Evolutionary conservation across 2,329 filamentous ascomycete species (phyloP).

Genomic region (Zasmidium angulare): DNA sequence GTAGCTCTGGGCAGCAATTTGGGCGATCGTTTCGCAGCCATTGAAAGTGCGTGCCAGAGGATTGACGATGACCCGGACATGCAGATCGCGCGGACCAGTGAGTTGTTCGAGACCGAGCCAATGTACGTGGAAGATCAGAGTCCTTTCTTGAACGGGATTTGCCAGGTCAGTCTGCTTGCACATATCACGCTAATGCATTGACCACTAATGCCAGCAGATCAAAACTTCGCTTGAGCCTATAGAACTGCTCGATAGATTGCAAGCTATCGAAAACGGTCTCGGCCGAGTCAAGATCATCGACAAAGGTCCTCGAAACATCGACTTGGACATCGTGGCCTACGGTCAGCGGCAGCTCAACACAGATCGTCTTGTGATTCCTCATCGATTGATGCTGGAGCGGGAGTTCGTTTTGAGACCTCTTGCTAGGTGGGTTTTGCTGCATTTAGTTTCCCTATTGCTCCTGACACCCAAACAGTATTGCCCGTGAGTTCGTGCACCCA

Average conservation of each 20-base stretch:
- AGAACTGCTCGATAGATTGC: constrained; percentile 74
- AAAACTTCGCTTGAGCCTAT: constrained; percentile 75
- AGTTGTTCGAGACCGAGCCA: constrained; percentile 88
- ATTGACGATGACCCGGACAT: constrained; percentile 71
- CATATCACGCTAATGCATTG: background rate
- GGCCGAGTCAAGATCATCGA: constrained; percentile 83
- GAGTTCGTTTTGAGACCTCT: constrained; percentile 92
- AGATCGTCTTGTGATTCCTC: constrained; percentile 78
- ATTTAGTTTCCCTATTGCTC: background rate
- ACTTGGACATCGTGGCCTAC: constrained; percentile 89
- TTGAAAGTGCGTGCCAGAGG: constrained; percentile 77
- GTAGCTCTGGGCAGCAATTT: constrained; percentile 92
- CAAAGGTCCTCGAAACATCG: constrained; percentile 92
- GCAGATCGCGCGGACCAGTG: constrained; percentile 75
- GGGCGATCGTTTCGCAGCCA: constrained; percentile 78
- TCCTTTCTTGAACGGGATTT: constrained; percentile 86
- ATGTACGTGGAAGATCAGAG: constrained; percentile 95
- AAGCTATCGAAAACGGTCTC: constrained; percentile 77
- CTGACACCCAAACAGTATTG: constrained; percentile 8
- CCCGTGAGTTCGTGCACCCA: constrained; percentile 5
- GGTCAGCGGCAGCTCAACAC: constrained; percentile 64
- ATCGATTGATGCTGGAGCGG: constrained; percentile 79
- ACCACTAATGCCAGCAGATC: constrained; percentile 55
- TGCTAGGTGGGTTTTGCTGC: constrained; percentile 61
- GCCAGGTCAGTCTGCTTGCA: constrained; percentile 64